Evolutionary conservation across 2,329 filamentous ascomycete species (phyloP).

Genomic region (Orbilia quercus): DNA sequence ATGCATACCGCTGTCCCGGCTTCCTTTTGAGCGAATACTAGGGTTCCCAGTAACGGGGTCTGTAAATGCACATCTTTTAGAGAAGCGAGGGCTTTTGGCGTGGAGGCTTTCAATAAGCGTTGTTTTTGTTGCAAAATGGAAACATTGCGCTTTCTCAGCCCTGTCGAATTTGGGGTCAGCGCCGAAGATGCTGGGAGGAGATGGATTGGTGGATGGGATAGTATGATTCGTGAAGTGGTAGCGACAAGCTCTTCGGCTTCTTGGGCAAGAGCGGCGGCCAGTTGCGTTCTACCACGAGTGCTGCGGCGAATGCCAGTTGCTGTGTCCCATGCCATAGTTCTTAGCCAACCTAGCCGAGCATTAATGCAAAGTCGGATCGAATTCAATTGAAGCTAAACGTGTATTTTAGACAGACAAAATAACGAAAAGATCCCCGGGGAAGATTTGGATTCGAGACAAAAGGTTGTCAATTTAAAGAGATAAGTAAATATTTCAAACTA

Average conservation of each 20-base stretch:
- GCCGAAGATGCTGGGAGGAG: background rate
- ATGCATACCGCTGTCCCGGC: constrained; percentile 69
- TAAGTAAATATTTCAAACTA: no score
- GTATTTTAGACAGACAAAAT: no score
- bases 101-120: constrained; percentile 26
- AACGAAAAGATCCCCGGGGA: no score
- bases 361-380: no score
- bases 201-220: constrained; percentile 5
- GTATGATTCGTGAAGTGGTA: background rate
- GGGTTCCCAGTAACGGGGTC: constrained; percentile 60
- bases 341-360: no score
- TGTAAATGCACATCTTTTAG: constrained; percentile 4
- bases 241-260: constrained; percentile 2
- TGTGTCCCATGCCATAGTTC: constrained; percentile 17
- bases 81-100: background rate
- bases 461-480: no score
- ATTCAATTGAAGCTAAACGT: no score
- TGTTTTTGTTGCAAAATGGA: constrained; percentile 41
- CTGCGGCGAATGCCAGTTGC: constrained; percentile 4
- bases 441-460: no score
- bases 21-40: constrained; percentile 67
- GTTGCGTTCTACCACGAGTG: constrained; percentile 11
- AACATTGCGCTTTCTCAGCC: constrained; percentile 28
- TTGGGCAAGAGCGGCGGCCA: constrained; percentile 11
- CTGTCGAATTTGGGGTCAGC: constrained; percentile 20